Base-by-base conservation (phyloP, 208 protist genomes). In the Balamuthia mandrillaris region DNA sequence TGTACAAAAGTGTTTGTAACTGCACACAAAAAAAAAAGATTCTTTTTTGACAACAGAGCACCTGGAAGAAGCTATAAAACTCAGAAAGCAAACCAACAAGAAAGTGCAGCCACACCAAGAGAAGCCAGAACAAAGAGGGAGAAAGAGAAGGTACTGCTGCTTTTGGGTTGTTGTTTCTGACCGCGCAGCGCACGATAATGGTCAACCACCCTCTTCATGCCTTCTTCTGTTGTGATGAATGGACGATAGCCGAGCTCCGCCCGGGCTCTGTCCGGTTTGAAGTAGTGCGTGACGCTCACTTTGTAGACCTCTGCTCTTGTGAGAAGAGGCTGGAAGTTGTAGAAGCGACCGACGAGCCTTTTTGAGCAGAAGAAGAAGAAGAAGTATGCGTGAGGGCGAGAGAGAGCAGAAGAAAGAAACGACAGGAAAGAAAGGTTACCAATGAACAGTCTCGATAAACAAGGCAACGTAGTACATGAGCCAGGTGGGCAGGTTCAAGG, bases 301-400 rank as follows among this genome's bases (percentile, higher is more conserved):
- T 89, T 89, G 86, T 61, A 82, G 39, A 89, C 86, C 44, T 89
- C 86, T 6, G 83, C 77, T 45, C 86, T 10, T 21, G 86, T 89
- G 12, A 89, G 54, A 14, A 89, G 78, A 9, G 86, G 86, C 41
- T 89, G 86, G 35, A 89, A 89, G 42, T 84, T 86, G 60, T 88
- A 89, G 29, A 88, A 41, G 27, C 45, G 86, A 16, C 29, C 60
- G 14, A 88, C 49, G 6, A 84, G 7, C 3, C 65, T 44, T 45
- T 70, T 49, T 4, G 45, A 24, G 10, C 27, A 51, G 39, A 9
- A 18, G 24, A 4, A n/a, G n/a, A n/a, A n/a, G n/a, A n/a, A n/a
- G n/a, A n/a, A n/a, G n/a, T n/a, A n/a, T n/a, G n/a, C 21, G 7
- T 75, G 61, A 42, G 12, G 61, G 29, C 61, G 45, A 4, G 2